Base-by-base conservation (phyloP, 176 grass and related monocot species). In the Eremochloa ophiuroides region DNA sequence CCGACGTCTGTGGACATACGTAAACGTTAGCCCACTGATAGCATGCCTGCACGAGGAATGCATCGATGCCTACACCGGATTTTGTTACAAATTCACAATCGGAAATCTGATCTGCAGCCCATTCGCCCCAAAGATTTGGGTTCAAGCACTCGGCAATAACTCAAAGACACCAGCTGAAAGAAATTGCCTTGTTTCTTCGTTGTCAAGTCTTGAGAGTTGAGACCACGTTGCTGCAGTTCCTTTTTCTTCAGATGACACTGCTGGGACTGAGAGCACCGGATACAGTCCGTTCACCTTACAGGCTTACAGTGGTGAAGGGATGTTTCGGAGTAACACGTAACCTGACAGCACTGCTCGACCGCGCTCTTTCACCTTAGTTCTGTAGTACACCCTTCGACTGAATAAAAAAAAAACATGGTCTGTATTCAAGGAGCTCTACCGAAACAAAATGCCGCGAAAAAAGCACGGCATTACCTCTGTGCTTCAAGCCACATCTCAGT, bases 401-500 rank as follows among this genome's bases (percentile, higher is more conserved):
- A 15, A 34, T 4, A 34, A 64, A 46, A 65, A 25, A 10, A 34
- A 65, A 65, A 34, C 18, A 31, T 66, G 43, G 20, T 25, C 8
- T 18, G 11, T 50, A 35, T 16, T 48, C 29, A 51, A 8, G 11
- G 2, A 50, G 9, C 59, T 25, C n/a, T 11, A 58, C 46, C 5
- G 27, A 39, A 80, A 3, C 5, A 38, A 17, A 6, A 29, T 4
- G 56, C 38, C 34, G 16, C 62, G 2, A 22, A 66, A 66, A 38
- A 47, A 35, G 7, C 43, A 35, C 1, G 8, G 4, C 11, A 42
- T 1, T 80, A 80, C 78, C 47, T 69, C 25, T 62, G 75, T 7
- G 39, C 39, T 48, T 47, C 16, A 66, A 23, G 61, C 76, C 76
- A 78, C 76, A 78, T 78, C 11, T 78, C 60, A 14, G 76, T 66